Base-by-base conservation (phyloP, 2,329 filamentous ascomycete species). In the Sclerotinia minor region DNA sequence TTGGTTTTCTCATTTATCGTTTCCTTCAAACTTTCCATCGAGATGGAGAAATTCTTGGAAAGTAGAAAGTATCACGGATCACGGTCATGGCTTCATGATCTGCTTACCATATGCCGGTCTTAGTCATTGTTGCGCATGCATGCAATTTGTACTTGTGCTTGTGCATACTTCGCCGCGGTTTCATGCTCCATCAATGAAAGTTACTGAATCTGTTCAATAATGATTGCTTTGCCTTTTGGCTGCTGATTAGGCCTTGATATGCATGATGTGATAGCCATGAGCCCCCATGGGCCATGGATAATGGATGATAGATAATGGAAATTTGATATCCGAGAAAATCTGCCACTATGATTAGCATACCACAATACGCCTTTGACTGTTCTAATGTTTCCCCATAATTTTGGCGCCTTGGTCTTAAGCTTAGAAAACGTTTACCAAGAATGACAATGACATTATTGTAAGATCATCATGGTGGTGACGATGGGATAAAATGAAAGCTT, bases 1-100 rank as follows among this genome's bases (percentile, higher is more conserved):
- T n/a, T n/a, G 71, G 71, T 69, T 71, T 71, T 65, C 68, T 54
- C 68, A 54, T 54, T 54, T 54, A n/a, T 54, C 26, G 52, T 15
- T 41, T 65, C 69, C 52, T 54, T 60, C 24, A 45, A 50, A 29
- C 45, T 50, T 29, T 59, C 54, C 60, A 19, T 17, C 11, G 11
- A 26, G 29, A 52, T 52, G 13, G 4, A 52, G 38, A 41, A 50
- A 50, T n/a, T 50, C 59, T 45, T 59, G 38, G 49, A 29, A 52
- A 29, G 38, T 41, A 41, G 38, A 17, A 29, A 55, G 38, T 38
- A 24, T 35, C 53, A n/a, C 38, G 19, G 17, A 5, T 53, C 49
- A 64, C 60, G 35, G 49, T 64, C 55, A 55, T 55, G 24, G 50
- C 63, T 47, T 45, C 49, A 29, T 49, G 64, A 65, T 63, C 57